Evolutionary conservation across 495 filamentous ascomycete species (phyloP), one percentile per base, ranked within the genome.

Genomic region (Melanomma pulvis-pyrius): DNA sequence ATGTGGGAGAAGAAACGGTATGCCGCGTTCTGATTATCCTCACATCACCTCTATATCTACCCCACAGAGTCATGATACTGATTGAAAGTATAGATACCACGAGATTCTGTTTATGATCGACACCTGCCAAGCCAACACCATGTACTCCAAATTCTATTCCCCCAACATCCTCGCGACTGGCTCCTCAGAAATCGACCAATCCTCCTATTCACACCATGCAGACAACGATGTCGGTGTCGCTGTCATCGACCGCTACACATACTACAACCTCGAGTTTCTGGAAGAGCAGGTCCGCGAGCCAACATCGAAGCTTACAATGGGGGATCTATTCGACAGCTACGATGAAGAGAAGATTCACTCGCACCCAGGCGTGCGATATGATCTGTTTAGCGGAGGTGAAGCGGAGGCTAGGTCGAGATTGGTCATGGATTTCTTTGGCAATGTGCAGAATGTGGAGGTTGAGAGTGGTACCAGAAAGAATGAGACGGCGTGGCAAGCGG

Each of bases 31-130:
- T 11, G 8, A n/a, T 11, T 26, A 25, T 24, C 22, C 5, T 24
- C 48, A 24, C 48, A 8, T 51, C 24, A 26, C 12, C 22, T 24
- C 48, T 19, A 19, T 19, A 51, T 54, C 2, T 24, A 5, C 25
- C 1, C 30, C 21, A 9, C 30, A 19, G 15, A 52, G n/a, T 51
- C 8, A 39, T 25, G 25, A 11, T 41, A 39, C 21, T 25, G 58
- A 24, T 49, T 28, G 15, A 17, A 24, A 19, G 11, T 24, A 24
- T 56, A 88, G 86, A 72, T 92, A 92, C 74, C 91, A 98, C 71
- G 94, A 98, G 76, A 85, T 98, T 68, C 84, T 98, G 60, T 98
- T 98, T 81, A 98, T 98, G 94, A 98, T 98, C 79, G 94, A 98
- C 78, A 98, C 94, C 0, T 98, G 94, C 78, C 94, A 98, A 79